These are phyloP conservation scores for Tanacetum coccineum DNA, from an alignment of 129 eudicot species.

Conservation along the genomic window DNA sequence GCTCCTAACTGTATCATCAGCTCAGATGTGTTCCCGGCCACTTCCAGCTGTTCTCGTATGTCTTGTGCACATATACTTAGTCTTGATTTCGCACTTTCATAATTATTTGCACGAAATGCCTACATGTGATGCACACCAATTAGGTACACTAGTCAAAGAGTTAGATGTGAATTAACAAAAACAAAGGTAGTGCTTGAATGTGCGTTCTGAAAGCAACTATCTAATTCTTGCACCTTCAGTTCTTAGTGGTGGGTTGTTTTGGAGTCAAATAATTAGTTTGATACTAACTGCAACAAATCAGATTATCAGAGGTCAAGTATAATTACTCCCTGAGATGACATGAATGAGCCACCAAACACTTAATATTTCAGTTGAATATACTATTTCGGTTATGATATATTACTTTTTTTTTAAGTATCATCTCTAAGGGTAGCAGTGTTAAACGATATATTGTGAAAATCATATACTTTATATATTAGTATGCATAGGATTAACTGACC, in stretches of 20 bases:
- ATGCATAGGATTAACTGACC: too few relatives aligned
- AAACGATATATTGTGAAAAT: too few relatives aligned
- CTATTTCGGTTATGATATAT: too few relatives aligned
- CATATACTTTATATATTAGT: too few relatives aligned
- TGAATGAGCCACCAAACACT: too few relatives aligned
- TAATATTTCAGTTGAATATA: too few relatives aligned
- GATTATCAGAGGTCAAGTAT: background rate
- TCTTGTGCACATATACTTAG: constrained; percentile 76
- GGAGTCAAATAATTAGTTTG: too few relatives aligned
- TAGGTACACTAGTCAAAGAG: constrained; percentile 4
- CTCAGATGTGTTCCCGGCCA: constrained; percentile 70
- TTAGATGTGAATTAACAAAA: constrained; percentile 1
- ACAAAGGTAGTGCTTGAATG: constrained; percentile 3
- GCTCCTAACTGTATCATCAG: constrained; percentile 94
- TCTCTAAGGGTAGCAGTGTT: too few relatives aligned
- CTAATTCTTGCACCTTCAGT: background rate
- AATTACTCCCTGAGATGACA: background rate
- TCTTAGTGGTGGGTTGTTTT: too few relatives aligned
- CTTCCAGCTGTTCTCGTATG: constrained; percentile 68
- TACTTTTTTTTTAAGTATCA: too few relatives aligned
- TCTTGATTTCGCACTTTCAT: constrained; percentile 97
- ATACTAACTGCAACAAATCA: background rate
- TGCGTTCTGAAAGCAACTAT: background rate
- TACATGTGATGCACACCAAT: constrained; percentile 32
- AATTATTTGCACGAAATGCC: constrained; percentile 95